Conservation (phyloP, 2,329 filamentous ascomycete species). For the Calonectria ilicicola region DNA sequence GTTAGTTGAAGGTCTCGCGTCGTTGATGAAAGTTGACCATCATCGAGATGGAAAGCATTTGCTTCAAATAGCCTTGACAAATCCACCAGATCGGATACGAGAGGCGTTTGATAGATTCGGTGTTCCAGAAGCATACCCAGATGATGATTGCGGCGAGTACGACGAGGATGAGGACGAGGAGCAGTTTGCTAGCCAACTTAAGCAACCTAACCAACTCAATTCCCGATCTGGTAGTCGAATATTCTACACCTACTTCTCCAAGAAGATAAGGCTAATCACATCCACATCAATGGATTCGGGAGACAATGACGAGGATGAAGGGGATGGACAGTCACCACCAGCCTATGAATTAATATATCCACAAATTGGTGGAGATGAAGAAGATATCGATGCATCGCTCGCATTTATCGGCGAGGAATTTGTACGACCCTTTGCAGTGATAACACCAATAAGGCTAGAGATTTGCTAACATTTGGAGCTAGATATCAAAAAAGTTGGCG, state of each 20-base stretch:
- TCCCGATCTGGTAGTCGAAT: not conserved
- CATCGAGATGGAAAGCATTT: not conserved
- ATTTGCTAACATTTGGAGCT: not conserved
- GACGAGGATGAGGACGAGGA: not conserved
- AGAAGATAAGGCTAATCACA: not conserved
- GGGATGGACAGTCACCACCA: not conserved
- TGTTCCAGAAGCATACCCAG: not conserved
- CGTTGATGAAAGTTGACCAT: not conserved
- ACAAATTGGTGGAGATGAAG: not conserved
- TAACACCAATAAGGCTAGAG: too few relatives aligned
- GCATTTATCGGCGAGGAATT: not conserved
- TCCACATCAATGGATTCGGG: not conserved
- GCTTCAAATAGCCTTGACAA: not conserved
- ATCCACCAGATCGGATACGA: not conserved
- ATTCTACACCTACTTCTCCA: not conserved
- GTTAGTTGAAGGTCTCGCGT: not conserved
- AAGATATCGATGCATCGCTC: not conserved
- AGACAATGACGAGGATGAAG: not conserved
- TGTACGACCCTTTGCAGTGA: not conserved
- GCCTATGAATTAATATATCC: not conserved
- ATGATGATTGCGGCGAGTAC: not conserved
- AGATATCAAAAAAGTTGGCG: not conserved
- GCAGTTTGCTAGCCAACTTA: not conserved
- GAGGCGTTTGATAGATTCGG: not conserved
- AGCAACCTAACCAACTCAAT: too few relatives aligned